A percentile compares a stretch with the other conserved stretches of the same genome.
phyloP scores from a whole-genome alignment of 1,284 basidiomycete genomes.

The Taiwanofungus camphoratus region DNA sequence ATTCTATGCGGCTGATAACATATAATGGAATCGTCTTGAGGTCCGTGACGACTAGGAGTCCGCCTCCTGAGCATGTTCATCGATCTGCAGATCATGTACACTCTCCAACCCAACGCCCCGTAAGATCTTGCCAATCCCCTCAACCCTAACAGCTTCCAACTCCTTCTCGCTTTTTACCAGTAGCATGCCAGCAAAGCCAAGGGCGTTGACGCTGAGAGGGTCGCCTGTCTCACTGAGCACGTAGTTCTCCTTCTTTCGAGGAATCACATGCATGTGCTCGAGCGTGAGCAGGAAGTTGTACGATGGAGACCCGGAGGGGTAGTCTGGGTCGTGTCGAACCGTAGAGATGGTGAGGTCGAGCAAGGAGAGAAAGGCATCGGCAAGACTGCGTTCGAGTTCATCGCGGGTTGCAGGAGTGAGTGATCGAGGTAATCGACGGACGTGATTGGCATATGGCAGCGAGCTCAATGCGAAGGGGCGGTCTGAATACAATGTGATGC shows the following conservation, averaged over 20 bases:
- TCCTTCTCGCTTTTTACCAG: slow-evolving; percentile 77
- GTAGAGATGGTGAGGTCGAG: slow-evolving; percentile 78
- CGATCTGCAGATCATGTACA: slow-evolving; percentile 50
- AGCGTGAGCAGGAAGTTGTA: slow-evolving; percentile 83
- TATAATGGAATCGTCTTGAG: background rate
- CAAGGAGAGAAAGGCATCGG: slow-evolving; percentile 64
- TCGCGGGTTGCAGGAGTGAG: slow-evolving; percentile 38
- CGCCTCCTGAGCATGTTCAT: slow-evolving; percentile 3
- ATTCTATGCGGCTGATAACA: background rate
- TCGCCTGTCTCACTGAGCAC: slow-evolving; percentile 45
- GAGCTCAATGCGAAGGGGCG: slow-evolving; percentile 63
- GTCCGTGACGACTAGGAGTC: background rate
- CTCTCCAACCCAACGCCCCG: slow-evolving; percentile 55
- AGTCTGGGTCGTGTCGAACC: slow-evolving; percentile 56
- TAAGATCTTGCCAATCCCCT: slow-evolving; percentile 56
- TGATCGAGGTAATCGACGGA: slow-evolving; percentile 57
- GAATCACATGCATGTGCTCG: slow-evolving; percentile 80
- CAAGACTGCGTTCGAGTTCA: slow-evolving; percentile 51
- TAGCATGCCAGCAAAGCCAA: slow-evolving; percentile 85
- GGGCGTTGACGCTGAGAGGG: slow-evolving; percentile 67
- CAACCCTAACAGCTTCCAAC: slow-evolving; percentile 57
- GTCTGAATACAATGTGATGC: slow-evolving; percentile 38
- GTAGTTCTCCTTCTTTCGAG: slow-evolving; percentile 58
- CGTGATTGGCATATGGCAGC: slow-evolving; percentile 77
- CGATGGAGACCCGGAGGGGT: slow-evolving; percentile 58